phyloP scores from a whole-genome alignment of 805 yeast genomes.

The Starmerella apis region DNA sequence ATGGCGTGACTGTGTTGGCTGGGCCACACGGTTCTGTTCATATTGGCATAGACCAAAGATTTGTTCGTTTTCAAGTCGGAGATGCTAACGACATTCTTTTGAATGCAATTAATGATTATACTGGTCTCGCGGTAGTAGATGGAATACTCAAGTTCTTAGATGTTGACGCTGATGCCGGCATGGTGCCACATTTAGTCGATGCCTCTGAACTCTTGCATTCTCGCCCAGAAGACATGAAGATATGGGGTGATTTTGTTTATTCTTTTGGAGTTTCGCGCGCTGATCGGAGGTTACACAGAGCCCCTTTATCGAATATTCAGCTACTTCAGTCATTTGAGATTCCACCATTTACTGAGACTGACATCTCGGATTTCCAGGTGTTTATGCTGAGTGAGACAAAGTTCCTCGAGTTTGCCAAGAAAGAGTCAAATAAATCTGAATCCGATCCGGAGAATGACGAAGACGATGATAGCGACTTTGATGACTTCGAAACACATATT shows the following conservation, averaged over 20 bases:
- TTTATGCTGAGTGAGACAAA: not conserved
- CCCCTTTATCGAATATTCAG: not conserved
- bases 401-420: constrained; percentile 3
- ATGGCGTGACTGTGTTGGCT: not conserved
- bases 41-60: not conserved
- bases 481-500: constrained; percentile 2
- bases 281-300: not conserved
- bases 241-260: not conserved
- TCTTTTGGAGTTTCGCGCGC: not conserved
- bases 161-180: not conserved
- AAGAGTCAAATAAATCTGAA: not conserved
- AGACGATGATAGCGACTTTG: constrained; percentile 1
- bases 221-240: not conserved
- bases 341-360: not conserved
- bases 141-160: not conserved
- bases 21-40: not conserved
- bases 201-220: not conserved
- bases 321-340: not conserved
- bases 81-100: not conserved
- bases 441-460: not conserved
- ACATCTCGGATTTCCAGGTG: not conserved
- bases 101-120: no score
- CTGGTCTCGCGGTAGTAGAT: not conserved
- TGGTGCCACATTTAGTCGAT: not conserved
- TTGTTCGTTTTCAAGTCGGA: not conserved